phyloP scores from a whole-genome alignment of 495 filamentous ascomycete genomes.

The Lasiosphaeria miniovina region DNA sequence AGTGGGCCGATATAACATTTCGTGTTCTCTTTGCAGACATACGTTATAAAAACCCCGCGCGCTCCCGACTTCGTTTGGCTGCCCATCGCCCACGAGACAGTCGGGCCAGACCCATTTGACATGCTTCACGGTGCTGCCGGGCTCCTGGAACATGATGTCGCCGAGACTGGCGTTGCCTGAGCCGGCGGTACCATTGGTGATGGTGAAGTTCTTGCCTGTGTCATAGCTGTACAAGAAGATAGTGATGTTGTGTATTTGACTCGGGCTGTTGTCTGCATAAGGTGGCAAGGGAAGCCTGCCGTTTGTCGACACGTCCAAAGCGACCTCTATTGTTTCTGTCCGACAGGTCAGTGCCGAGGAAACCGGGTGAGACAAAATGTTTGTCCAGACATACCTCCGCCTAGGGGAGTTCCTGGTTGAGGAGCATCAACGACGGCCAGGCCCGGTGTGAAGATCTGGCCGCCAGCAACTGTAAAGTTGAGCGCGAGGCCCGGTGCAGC shows the following conservation, averaged over 20 bases:
- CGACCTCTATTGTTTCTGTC: constrained; percentile 59
- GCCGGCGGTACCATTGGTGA: constrained; percentile 60
- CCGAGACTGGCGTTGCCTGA: constrained; percentile 55
- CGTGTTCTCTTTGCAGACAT: constrained; percentile 12
- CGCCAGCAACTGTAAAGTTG: constrained; percentile 53
- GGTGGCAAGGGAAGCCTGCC: constrained; percentile 59
- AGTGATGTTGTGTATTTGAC: constrained; percentile 59
- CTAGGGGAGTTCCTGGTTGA: constrained; percentile 64
- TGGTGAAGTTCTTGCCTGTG: constrained; percentile 62
- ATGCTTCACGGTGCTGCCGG: constrained; percentile 65
- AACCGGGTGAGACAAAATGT: not conserved
- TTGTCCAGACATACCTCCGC: constrained; percentile 50
- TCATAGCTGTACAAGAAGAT: constrained; percentile 63
- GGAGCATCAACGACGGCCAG: constrained; percentile 61
- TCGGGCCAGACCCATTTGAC: constrained; percentile 66
- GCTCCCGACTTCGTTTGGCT: constrained; percentile 30
- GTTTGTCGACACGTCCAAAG: constrained; percentile 63
- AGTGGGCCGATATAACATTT: not conserved
- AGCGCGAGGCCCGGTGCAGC: constrained; percentile 26
- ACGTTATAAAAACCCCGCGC: constrained; percentile 51
- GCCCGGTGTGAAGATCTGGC: constrained; percentile 63
- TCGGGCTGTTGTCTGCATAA: constrained; percentile 45
- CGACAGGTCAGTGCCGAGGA: not conserved
- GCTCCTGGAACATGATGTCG: constrained; percentile 58
- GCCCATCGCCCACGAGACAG: constrained; percentile 59